phyloP scores from a whole-genome alignment of 331 rosid genomes.

The Dryas integrifolia region DNA sequence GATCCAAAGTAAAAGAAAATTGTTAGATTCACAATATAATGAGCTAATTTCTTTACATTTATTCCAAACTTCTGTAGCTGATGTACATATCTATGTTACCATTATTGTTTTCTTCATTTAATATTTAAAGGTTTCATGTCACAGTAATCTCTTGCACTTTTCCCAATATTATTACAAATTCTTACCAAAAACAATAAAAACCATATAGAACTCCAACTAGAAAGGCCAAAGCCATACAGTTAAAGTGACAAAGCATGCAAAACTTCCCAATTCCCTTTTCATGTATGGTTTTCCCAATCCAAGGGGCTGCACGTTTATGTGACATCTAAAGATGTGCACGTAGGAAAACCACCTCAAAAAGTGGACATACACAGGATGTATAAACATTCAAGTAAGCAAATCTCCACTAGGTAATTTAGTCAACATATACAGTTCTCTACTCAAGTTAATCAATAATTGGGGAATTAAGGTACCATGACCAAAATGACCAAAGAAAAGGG shows the following conservation, averaged over 20 bases:
- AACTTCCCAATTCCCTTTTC: background rate
- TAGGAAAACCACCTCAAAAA: background rate
- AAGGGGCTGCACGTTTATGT: background rate
- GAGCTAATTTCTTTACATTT: background rate
- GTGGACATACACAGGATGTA: background rate
- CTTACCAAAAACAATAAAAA: background rate
- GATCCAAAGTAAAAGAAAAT: conserved; percentile 31
- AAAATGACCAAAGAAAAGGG: background rate
- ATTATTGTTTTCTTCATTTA: conserved; percentile 2
- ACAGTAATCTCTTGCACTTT: background rate
- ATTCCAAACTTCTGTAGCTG: background rate
- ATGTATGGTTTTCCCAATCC: background rate
- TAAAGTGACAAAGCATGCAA: conserved; percentile 3
- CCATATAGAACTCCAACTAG: background rate
- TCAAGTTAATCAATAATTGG: background rate
- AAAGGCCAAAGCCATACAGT: conserved; percentile 2
- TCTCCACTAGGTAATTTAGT: background rate
- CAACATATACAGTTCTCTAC: background rate
- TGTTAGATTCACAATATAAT: conserved; percentile 6
- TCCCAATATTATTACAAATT: background rate
- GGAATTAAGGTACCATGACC: background rate
- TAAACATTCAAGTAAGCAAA: background rate
- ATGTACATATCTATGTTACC: background rate
- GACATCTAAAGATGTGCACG: background rate
- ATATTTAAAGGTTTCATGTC: background rate